Percentiles rank a stretch among this genome's conserved stretches.
These are phyloP conservation scores for Xylariaceae sp. DNA, from an alignment of 2,329 filamentous ascomycete species.

Conservation along the genomic window DNA sequence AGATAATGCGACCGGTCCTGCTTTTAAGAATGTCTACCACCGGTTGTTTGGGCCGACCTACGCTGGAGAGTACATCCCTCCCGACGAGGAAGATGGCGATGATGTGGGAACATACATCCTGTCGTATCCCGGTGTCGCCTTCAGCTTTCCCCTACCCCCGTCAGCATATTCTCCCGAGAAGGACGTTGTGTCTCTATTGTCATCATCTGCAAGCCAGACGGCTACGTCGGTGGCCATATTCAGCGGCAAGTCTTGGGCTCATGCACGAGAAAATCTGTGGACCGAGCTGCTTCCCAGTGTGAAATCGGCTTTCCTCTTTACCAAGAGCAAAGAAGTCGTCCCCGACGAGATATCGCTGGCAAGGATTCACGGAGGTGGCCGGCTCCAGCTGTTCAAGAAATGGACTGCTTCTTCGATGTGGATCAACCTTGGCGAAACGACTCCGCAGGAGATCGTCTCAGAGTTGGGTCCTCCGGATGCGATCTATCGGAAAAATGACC, in stretches of 20 bases:
- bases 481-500: constrained; percentile 86
- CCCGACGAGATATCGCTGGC: constrained; percentile 84
- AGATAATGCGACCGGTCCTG: constrained; percentile 51
- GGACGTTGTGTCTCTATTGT: constrained; percentile 81
- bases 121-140: constrained; percentile 90
- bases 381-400: constrained; percentile 68
- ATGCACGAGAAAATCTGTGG: constrained; percentile 70
- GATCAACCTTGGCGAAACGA: constrained; percentile 77
- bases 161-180: constrained; percentile 66
- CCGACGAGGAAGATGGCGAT: constrained; percentile 40
- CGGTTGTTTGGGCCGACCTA: constrained; percentile 90
- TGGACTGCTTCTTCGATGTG: constrained; percentile 58
- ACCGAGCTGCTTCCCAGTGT: constrained; percentile 66
- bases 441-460: constrained; percentile 82
- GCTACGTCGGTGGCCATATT: constrained; percentile 89
- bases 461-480: constrained; percentile 90
- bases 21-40: constrained; percentile 85
- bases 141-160: constrained; percentile 74
- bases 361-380: constrained; percentile 69
- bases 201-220: constrained; percentile 65
- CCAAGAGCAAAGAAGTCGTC: constrained; percentile 68
- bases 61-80: constrained; percentile 80
- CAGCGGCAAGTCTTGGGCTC: constrained; percentile 82
- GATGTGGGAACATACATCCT: constrained; percentile 73
- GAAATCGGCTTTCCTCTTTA: constrained; percentile 60